Evolutionary conservation across 768 basidiomycete species (phyloP).

Genomic region (Russula compacta): DNA sequence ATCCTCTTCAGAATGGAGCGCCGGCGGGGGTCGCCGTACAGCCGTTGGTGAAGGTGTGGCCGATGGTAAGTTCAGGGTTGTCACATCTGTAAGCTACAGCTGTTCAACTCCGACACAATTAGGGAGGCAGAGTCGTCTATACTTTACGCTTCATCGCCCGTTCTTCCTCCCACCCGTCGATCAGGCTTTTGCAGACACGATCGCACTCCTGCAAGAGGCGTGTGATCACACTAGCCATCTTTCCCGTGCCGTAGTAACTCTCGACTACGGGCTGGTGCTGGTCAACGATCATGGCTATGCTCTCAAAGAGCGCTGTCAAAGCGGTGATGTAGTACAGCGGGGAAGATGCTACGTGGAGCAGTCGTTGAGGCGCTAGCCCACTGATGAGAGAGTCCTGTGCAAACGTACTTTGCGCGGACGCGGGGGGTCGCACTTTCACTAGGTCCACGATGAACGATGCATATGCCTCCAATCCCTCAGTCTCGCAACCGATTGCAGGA

Average conservation of each 20-base stretch:
- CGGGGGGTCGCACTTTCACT: conserved; percentile 67
- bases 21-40: conserved; percentile 2
- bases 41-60: conserved; percentile 9
- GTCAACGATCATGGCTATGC: conserved; percentile 90
- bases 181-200: conserved; percentile 61
- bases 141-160: conserved; percentile 76
- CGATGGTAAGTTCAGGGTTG: conserved; percentile 24
- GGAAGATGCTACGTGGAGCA: conserved; percentile 59
- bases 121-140: neutral
- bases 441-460: conserved; percentile 88
- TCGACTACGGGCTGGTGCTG: conserved; percentile 98
- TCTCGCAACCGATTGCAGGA: conserved; percentile 90
- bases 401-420: conserved; percentile 70
- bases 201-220: conserved; percentile 82
- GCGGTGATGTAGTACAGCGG: conserved; percentile 86
- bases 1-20: conserved; percentile 38
- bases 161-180: conserved; percentile 90
- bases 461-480: conserved; percentile 86
- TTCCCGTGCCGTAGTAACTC: conserved; percentile 89
- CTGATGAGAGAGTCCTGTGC: neutral
- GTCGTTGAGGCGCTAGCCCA: conserved; percentile 7
- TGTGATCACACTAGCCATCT: conserved; percentile 73
- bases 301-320: conserved; percentile 88
- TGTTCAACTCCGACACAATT: conserved; percentile 1
- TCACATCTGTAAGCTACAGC: conserved; percentile 30